Percentiles rank a stretch among this genome's conserved stretches.
Conservation (phyloP, 352 stramenopile species). For the Globisporangium solare region DNA sequence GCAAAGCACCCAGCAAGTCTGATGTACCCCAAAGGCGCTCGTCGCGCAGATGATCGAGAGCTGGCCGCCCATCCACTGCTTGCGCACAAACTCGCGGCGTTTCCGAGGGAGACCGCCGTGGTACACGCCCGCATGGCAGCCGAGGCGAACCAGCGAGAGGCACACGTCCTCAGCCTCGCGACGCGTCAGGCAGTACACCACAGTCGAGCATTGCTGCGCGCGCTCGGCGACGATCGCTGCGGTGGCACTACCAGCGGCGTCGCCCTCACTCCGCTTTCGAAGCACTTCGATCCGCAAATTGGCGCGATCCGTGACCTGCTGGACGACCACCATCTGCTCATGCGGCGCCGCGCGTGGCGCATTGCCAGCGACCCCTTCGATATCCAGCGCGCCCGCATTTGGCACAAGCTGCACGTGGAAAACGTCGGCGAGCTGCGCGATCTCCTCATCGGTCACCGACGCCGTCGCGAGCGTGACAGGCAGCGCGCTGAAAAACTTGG, state of each 20-base stretch:
- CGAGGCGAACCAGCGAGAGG: conserved; percentile 40
- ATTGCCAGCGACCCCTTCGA: not conserved
- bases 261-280: conserved; percentile 24
- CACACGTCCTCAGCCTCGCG: conserved; percentile 62
- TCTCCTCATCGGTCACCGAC: conserved; percentile 60
- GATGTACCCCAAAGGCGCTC: conserved; percentile 65
- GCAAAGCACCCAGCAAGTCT: not conserved
- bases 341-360: not conserved
- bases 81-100: conserved; percentile 62
- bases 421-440: conserved; percentile 40
- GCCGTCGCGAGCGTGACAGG: conserved; percentile 73
- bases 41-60: conserved; percentile 75
- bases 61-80: conserved; percentile 76
- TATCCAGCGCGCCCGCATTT: not conserved
- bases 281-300: conserved; percentile 64
- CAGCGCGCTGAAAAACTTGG: conserved; percentile 33
- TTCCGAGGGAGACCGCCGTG: conserved; percentile 54
- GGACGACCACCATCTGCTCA: conserved; percentile 46
- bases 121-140: conserved; percentile 60
- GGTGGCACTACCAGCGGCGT: not conserved
- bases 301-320: conserved; percentile 55
- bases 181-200: conserved; percentile 77
- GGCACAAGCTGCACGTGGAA: conserved; percentile 31
- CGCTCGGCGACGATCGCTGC: conserved; percentile 36
- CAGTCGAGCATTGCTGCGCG: conserved; percentile 30